Evolutionary conservation across 225 moss, liverwort and hornwort genomes (phyloP).

Genomic region (Takakia lepidozioides): DNA sequence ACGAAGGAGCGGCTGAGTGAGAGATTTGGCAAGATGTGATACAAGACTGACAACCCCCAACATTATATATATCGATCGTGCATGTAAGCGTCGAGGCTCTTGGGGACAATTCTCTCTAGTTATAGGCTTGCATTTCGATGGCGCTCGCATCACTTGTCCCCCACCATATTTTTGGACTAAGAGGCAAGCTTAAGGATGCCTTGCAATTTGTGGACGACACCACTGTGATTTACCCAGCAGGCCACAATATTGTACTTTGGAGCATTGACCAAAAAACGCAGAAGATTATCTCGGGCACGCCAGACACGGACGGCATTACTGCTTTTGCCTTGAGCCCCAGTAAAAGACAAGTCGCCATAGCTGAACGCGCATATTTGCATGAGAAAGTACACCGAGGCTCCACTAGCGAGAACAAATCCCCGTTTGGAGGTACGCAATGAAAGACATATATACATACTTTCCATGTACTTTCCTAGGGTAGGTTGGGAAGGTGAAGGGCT

Average conservation of each 20-base stretch:
- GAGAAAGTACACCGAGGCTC: conserved; percentile 8
- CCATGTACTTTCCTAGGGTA: neutral
- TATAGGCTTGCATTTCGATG: too few species aligned
- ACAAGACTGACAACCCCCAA: too few species aligned
- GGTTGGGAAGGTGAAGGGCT: neutral
- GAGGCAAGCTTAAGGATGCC: conserved; percentile 37
- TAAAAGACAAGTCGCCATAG: conserved; percentile 57
- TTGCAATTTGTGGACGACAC: conserved; percentile 66
- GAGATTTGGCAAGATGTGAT: too few species aligned
- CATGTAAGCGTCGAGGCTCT: too few species aligned
- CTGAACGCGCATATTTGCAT: conserved; percentile 26
- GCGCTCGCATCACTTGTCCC: conserved; percentile 65
- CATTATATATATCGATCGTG: too few species aligned
- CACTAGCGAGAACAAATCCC: conserved; percentile 11
- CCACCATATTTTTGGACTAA: conserved; percentile 58
- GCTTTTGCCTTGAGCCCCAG: conserved; percentile 53
- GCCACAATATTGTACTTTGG: conserved; percentile 75
- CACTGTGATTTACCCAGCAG: conserved; percentile 51
- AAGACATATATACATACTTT: neutral
- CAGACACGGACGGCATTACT: conserved; percentile 55
- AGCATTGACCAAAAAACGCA: conserved; percentile 55
- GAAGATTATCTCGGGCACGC: conserved; percentile 61
- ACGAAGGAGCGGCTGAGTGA: too few species aligned
- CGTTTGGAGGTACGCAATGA: conserved; percentile 12
- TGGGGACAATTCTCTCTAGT: too few species aligned